phyloP scores from a whole-genome alignment of 2,329 filamentous ascomycete species.

The Albophoma yamanashiensis region DNA sequence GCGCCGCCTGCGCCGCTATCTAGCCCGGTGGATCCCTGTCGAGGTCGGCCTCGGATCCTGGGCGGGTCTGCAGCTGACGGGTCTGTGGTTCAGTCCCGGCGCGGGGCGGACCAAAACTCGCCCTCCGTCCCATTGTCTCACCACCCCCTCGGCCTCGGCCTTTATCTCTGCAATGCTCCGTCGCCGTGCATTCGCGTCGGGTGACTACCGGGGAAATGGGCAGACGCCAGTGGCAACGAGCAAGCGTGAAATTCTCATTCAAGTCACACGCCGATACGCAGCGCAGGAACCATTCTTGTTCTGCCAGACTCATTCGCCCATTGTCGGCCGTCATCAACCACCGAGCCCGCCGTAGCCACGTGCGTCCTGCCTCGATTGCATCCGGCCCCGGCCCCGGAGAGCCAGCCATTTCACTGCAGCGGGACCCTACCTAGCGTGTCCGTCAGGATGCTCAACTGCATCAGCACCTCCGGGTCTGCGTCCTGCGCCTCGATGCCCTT shows the following conservation, averaged over 20 bases:
- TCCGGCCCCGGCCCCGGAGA: not conserved
- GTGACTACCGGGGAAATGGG: not conserved
- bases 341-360: not conserved
- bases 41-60: not conserved
- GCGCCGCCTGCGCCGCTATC: too few relatives aligned
- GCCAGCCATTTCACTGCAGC: conserved; percentile 18
- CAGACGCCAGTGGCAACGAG: not conserved
- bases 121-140: not conserved
- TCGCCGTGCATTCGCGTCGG: not conserved
- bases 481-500: conserved; percentile 19
- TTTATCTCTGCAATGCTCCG: not conserved
- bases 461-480: conserved; percentile 16
- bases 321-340: not conserved
- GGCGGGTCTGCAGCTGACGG: not conserved
- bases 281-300: not conserved
- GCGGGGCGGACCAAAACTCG: not conserved
- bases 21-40: not conserved
- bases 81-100: not conserved
- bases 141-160: not conserved
- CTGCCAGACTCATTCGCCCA: not conserved
- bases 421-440: conserved; percentile 30
- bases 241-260: not conserved
- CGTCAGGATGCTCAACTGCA: conserved; percentile 30
- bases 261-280: not conserved
- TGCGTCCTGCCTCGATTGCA: not conserved